A percentile compares a stretch with the other conserved stretches of the same genome.
These are phyloP conservation scores for Lizanozyma gosingica DNA, from an alignment of 1,139 yeast species.

Conservation along the genomic window DNA sequence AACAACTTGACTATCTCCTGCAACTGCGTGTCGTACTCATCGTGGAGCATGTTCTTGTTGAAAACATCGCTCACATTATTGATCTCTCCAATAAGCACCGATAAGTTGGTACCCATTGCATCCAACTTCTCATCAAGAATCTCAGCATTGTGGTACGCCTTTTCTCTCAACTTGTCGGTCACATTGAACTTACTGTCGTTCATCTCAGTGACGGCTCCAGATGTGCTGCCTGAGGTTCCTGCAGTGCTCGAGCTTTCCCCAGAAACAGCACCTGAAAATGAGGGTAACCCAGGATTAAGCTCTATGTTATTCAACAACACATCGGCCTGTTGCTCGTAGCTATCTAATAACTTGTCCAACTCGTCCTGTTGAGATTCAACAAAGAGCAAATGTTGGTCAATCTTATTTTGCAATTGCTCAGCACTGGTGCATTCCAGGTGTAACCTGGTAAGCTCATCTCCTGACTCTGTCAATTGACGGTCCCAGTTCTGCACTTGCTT, in stretches of 20 bases:
- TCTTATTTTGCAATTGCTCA: conserved; percentile 74
- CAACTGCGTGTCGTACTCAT: conserved; percentile 37
- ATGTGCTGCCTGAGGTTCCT: conserved; percentile 5
- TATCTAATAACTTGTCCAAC: conserved; percentile 69
- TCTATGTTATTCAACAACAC: conserved; percentile 33
- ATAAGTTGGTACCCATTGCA: conserved; percentile 62
- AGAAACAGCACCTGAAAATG: conserved; percentile 7
- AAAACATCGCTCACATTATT: conserved; percentile 80
- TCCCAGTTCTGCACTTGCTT: conserved; percentile 79
- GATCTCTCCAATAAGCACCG: conserved; percentile 74
- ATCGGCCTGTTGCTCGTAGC: conserved; percentile 82
- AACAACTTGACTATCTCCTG: conserved; percentile 70
- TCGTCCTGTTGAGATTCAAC: conserved; percentile 92
- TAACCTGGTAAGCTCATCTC: conserved; percentile 72
- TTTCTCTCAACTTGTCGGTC: conserved; percentile 83
- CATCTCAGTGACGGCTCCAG: conserved; percentile 3
- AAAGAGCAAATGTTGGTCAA: conserved; percentile 80
- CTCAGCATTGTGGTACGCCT: conserved; percentile 85
- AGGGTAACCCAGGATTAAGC: conserved; percentile 1
- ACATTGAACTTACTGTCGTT: conserved; percentile 21
- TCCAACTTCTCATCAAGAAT: conserved; percentile 76
- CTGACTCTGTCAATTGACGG: conserved; percentile 70
- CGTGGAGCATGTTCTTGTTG: conserved; percentile 42
- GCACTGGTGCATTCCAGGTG: conserved; percentile 75
- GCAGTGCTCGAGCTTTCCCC: conserved; percentile 7